Evolutionary conservation across 495 filamentous ascomycete species (phyloP), one percentile per base, ranked within the genome.

Genomic region (Xylaria palmicola): DNA sequence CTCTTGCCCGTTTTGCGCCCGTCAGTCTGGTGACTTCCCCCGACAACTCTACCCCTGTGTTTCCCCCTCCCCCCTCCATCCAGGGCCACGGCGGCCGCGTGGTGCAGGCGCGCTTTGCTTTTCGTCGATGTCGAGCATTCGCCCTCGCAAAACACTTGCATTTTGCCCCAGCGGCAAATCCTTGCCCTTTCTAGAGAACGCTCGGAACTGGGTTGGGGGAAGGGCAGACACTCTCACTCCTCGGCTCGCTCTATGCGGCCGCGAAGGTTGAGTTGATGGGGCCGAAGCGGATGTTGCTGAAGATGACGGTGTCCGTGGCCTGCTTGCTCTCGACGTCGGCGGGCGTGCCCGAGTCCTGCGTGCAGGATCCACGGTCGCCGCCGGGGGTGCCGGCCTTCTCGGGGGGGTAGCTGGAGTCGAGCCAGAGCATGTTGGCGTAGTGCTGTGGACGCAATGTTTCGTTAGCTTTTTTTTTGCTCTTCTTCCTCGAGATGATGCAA

Each of bases 341-440:
- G 19, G 87, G 86, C 17, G 74, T 75, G 54, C 87, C 88, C 19
- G 83, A 84, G 69, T 72, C 72, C 56, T 78, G 81, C 43, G 79
- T 59, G 74, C 89, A 94, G 54, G 80, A 79, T 58, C 90, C 90
- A 68, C 90, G 88, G 62, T 78, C 77, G 51, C 83, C 80, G 72
- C 90, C 90, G 20, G 86, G 86, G 8, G 63, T 68, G 56, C 75
- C 69, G 5, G 77, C 50, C 34, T 74, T 71, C 65, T 79, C 78
- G 24, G 79, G 73, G 3, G 89, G 87, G 78, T 84, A 88, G 70
- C 76, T 80, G 13, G 84, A 85, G 77, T 92, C 90, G 59, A 93
- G 83, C 90, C 90, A 93, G 63, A 89, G 79, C 89, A 92, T 93
- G 77, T 90, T 83, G 73, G 80, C 77, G 65, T 79, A 73, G 72